Evolutionary conservation across 1,139 yeast species (phyloP).

Genomic region (Protomyces lactucae-debilis): DNA sequence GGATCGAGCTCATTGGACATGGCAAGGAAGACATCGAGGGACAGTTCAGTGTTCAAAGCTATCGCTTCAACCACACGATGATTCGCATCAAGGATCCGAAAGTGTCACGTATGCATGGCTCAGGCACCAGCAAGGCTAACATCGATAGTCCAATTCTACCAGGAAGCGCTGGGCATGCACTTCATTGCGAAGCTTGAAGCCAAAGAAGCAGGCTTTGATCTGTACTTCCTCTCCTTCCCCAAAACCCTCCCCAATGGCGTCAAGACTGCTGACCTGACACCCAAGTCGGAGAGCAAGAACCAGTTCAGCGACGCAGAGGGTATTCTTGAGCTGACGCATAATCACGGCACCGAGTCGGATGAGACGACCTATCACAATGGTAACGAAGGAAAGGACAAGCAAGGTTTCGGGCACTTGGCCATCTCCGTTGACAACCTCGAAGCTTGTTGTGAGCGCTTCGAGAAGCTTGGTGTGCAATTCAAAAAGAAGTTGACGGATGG

Average conservation of each 20-base stretch:
- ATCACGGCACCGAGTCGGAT: constrained; percentile 91
- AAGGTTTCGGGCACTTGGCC: constrained; percentile 85
- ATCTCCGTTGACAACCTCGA: constrained; percentile 62
- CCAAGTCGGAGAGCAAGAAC: constrained; percentile 6
- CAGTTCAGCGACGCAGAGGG: constrained; percentile 50
- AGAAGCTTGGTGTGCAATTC: constrained; percentile 53
- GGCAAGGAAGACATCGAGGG: constrained; percentile 46
- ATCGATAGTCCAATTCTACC: constrained; percentile 50
- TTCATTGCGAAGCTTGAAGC: constrained; percentile 53
- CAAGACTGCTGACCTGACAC: constrained; percentile 28
- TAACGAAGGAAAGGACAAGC: constrained; percentile 54
- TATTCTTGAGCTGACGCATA: constrained; percentile 81
- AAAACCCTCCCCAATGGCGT: constrained; percentile 38
- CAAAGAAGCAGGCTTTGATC: constrained; percentile 69
- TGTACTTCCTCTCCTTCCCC: constrained; percentile 73
- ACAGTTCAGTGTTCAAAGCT: constrained; percentile 46
- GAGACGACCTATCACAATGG: constrained; percentile 73
- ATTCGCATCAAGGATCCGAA: constrained; percentile 81
- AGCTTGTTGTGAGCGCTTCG: constrained; percentile 53
- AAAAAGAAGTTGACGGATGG: constrained; percentile 84
- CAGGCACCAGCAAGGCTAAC: not conserved
- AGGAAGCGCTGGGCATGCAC: constrained; percentile 73
- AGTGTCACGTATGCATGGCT: constrained; percentile 35
- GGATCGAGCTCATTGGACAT: constrained; percentile 78
- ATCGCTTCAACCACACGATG: constrained; percentile 86